Evolutionary conservation across 495 filamentous ascomycete species (phyloP), one percentile per base, ranked within the genome.

Genomic region (Aspergillus hancockii): DNA sequence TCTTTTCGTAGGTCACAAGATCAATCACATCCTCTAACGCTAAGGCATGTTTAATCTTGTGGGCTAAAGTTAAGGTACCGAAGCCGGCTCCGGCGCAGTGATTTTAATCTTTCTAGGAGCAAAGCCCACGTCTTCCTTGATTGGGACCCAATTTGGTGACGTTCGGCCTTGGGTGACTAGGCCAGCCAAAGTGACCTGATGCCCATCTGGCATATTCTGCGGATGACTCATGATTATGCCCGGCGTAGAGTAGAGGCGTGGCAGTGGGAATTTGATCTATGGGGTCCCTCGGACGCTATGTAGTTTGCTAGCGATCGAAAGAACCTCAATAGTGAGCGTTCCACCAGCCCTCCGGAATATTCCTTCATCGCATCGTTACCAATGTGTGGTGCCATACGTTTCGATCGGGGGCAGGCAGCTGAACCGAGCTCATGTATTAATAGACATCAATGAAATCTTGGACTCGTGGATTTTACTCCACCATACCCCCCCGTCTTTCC

Each of bases 1-100:
- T 49, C 46, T 49, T 49, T 8, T 49, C 46, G 21, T 49, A 49
- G 46, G 25, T 25, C 12, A 30, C 31, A 28, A 52, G 19, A n/a
- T 52, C 50, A 30, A 52, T n/a, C 10, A 18, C 23, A 9, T 30
- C 50, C 31, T 52, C 25, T 13, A 52, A 22, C 16, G 7, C 18
- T 4, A 31, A 9, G 4, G 16, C 30, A 30, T 34, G 18, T 19
- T 52, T 52, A 10, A 32, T 19, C 50, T 52, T 32, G 50, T 34
- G 31, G 3, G 50, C 50, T 2, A 52, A 13, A n/a, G n/a, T 52
- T 25, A 52, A 18, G 9, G 8, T 25, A 2, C 23, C 14, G 30
- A 31, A 34, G 23, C 50, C 25, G 16, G 50, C 25, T 30, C 50
- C 50, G 12, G 31, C 50, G 10, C 50, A 52, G 9, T 36, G 4